Conservation (phyloP, 352 stramenopile species). For the Pythium rhizo-oryzae region DNA sequence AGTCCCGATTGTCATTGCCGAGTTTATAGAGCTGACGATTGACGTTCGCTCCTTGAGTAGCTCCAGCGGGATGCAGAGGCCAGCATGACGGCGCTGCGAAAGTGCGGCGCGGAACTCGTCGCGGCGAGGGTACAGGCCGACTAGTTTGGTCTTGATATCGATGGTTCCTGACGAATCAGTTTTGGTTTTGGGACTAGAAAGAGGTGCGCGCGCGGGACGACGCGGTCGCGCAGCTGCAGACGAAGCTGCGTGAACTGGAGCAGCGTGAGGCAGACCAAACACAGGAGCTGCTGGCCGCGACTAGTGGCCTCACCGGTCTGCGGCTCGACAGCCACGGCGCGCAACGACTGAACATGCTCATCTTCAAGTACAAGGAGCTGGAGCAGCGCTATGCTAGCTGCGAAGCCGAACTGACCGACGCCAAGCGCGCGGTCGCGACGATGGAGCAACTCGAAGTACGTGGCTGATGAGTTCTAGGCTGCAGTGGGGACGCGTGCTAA, state of each 20-base stretch:
- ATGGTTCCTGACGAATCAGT: neutral
- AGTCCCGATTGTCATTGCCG: neutral
- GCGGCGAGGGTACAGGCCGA: conserved; percentile 41
- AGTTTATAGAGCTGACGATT: neutral
- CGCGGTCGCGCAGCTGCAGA: conserved; percentile 38
- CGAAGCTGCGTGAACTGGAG: conserved; percentile 33
- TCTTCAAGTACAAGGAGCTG: conserved; percentile 70
- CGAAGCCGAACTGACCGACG: conserved; percentile 39
- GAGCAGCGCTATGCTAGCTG: conserved; percentile 41
- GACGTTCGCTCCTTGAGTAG: conserved; percentile 28
- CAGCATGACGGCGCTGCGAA: conserved; percentile 54
- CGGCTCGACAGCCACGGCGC: conserved; percentile 25
- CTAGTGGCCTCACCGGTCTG: conserved; percentile 10
- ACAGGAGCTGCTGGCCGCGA: conserved; percentile 34
- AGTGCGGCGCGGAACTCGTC: conserved; percentile 67
- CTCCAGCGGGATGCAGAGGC: conserved; percentile 63
- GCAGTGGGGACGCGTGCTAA: no score
- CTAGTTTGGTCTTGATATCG: neutral
- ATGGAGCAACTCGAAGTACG: conserved; percentile 50
- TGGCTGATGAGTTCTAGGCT: no score
- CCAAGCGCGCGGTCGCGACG: conserved; percentile 34
- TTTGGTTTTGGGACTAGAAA: conserved; percentile 32
- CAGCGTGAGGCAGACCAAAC: conserved; percentile 48
- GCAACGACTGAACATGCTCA: conserved; percentile 56
- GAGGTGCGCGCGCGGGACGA: conserved; percentile 54